Percentiles rank a stretch among this genome's conserved stretches.
Conservation (phyloP, 2,329 filamentous ascomycete genomes). For the Diaporthe vaccinii region DNA sequence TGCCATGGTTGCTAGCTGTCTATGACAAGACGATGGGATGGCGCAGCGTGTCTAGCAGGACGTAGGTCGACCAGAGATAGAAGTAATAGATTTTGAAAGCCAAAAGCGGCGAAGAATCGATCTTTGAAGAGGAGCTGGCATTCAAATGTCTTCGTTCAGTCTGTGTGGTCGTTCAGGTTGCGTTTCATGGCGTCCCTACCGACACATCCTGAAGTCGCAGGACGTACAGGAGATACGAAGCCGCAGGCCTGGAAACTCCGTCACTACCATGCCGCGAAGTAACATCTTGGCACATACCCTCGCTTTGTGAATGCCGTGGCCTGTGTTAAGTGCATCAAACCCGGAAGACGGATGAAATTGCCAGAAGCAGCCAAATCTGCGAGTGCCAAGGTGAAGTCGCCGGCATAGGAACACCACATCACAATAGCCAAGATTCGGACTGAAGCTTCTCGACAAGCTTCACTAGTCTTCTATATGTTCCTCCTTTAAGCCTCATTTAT, state of each 20-base stretch:
- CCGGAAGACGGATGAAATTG: background rate
- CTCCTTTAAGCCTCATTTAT: background rate
- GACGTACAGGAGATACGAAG: background rate
- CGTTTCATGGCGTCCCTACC: constrained; percentile 7
- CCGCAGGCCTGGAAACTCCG: background rate
- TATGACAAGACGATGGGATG: background rate
- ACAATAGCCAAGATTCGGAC: background rate
- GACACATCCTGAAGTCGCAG: background rate
- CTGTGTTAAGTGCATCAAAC: constrained; percentile 12
- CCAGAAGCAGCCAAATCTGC: constrained; percentile 12
- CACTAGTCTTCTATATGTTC: background rate
- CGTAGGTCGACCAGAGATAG: background rate
- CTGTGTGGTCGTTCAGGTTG: background rate
- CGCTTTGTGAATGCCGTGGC: background rate
- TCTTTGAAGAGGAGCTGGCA: background rate
- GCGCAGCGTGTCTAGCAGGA: background rate
- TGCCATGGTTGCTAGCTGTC: constrained; percentile 7
- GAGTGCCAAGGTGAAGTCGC: constrained; percentile 11
- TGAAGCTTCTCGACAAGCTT: background rate
- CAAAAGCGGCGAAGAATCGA: background rate
- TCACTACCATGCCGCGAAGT: background rate
- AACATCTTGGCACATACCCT: constrained; percentile 11
- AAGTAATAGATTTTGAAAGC: background rate
- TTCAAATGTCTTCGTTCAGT: background rate
- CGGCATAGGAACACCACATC: background rate